Evolutionary conservation across 2,329 filamentous ascomycete species (phyloP).

Genomic region (Neophaeococcomyces mojaviensis): DNA sequence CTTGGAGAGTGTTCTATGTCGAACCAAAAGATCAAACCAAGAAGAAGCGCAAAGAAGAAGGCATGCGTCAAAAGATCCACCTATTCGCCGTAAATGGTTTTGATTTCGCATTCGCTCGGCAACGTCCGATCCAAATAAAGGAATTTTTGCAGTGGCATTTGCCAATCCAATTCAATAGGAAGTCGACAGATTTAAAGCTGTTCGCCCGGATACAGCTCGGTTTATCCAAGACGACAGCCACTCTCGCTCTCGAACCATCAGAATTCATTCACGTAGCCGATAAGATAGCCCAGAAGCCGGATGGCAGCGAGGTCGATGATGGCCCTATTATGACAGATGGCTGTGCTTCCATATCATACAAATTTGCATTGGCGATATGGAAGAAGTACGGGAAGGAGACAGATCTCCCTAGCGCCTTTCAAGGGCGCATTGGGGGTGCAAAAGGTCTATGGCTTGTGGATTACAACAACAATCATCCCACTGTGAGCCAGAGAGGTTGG

Average conservation of each 20-base stretch:
- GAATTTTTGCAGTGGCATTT: slow-evolving; percentile 42
- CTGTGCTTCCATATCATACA: slow-evolving; percentile 48
- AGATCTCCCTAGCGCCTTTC: slow-evolving; percentile 44
- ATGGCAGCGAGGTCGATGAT: neutral
- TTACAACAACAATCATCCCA: slow-evolving; percentile 10
- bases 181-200: slow-evolving; percentile 37
- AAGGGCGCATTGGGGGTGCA: slow-evolving; percentile 52
- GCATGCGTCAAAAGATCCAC: slow-evolving; percentile 25
- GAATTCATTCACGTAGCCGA: slow-evolving; percentile 33
- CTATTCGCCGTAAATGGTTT: slow-evolving; percentile 39
- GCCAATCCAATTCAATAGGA: slow-evolving; percentile 27
- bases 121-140: slow-evolving; percentile 29
- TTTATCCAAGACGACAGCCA: slow-evolving; percentile 38
- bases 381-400: slow-evolving; percentile 32
- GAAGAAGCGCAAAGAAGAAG: slow-evolving; percentile 17
- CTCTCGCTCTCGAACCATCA: slow-evolving; percentile 28
- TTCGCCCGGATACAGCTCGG: slow-evolving; percentile 39
- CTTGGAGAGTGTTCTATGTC: slow-evolving; percentile 38
- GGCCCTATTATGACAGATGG: slow-evolving; percentile 42
- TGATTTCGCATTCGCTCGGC: slow-evolving; percentile 22
- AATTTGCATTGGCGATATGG: slow-evolving; percentile 42
- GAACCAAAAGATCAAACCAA: slow-evolving; percentile 32
- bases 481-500: slow-evolving; percentile 28
- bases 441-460: slow-evolving; percentile 57
- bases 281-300: slow-evolving; percentile 12